Evolutionary conservation across 257 asterid species (phyloP).

Genomic region (Anisodus tanguticus): DNA sequence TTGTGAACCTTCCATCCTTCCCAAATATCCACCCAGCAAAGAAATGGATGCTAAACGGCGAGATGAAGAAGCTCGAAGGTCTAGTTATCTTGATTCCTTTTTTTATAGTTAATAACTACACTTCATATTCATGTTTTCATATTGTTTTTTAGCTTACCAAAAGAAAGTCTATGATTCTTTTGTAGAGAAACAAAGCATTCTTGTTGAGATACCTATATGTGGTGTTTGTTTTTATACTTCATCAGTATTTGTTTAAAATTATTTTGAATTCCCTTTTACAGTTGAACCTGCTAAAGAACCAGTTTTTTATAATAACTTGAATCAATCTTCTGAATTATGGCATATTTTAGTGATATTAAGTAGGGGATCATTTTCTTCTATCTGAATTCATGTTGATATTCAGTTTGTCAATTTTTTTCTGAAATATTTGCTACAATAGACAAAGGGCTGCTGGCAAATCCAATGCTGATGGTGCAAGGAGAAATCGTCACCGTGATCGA

Average conservation of each 20-base stretch:
- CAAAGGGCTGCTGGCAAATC: slow-evolving; percentile 70
- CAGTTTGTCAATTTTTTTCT: neutral
- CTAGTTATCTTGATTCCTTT: slow-evolving; percentile 23
- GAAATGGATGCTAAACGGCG: slow-evolving; percentile 94
- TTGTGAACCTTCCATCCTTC: slow-evolving; percentile 88
- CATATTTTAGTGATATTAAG: neutral
- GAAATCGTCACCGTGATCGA: slow-evolving; percentile 70
- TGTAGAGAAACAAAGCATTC: neutral
- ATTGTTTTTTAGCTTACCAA: slow-evolving; percentile 11
- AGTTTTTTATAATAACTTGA: neutral
- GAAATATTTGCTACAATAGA: slow-evolving; percentile 44
- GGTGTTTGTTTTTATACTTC: neutral
- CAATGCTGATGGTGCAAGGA: slow-evolving; percentile 60
- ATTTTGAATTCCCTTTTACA: neutral
- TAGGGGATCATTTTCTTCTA: slow-evolving; percentile 2
- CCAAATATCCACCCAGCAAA: slow-evolving; percentile 91
- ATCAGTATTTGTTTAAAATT: neutral
- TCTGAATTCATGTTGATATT: neutral
- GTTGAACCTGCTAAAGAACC: neutral
- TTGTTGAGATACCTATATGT: neutral
- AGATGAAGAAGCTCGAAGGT: slow-evolving; percentile 94
- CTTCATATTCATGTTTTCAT: slow-evolving; percentile 13
- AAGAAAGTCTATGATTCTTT: neutral
- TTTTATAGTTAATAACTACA: neutral
- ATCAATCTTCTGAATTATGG: neutral